Percentiles rank a stretch among this genome's conserved stretches.
Conservation (phyloP, 2,329 filamentous ascomycete species). For the Reticulascus tulasneorum region DNA sequence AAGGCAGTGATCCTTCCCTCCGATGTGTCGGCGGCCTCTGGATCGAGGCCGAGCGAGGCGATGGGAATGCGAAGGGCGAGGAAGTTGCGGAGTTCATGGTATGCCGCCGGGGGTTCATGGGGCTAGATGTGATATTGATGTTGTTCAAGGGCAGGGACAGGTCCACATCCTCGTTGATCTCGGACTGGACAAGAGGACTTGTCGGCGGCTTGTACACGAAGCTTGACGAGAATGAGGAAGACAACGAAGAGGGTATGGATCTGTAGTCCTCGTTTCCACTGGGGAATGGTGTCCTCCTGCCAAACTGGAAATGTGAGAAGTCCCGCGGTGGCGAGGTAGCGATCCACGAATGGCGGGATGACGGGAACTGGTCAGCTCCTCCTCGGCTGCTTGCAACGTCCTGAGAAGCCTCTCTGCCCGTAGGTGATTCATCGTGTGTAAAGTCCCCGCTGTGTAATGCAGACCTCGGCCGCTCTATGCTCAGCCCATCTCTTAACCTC, state of each 20-base stretch:
- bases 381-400: conserved; percentile 1
- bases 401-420: too few relatives aligned
- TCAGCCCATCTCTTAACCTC: conserved; percentile 49
- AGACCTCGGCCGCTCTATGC: conserved; percentile 80
- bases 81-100: conserved; percentile 64
- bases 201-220: conserved; percentile 87
- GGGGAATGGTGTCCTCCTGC: conserved; percentile 26
- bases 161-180: conserved; percentile 76
- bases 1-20: conserved; percentile 59
- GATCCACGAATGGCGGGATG: conserved; percentile 38
- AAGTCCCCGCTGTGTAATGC: conserved; percentile 67
- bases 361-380: conserved; percentile 8
- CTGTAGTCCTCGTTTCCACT: conserved; percentile 31
- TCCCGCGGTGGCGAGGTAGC: conserved; percentile 53
- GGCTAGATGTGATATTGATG: conserved; percentile 41
- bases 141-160: conserved; percentile 50
- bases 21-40: conserved; percentile 33
- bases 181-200: conserved; percentile 84
- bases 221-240: conserved; percentile 70
- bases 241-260: conserved; percentile 56
- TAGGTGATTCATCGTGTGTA: conserved; percentile 35
- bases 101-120: conserved; percentile 54
- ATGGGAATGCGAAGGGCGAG: conserved; percentile 38
- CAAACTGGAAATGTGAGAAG: conserved; percentile 43
- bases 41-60: conserved; percentile 22